Evolutionary conservation across 2,329 filamentous ascomycete species (phyloP), one percentile per base, ranked within the genome.

Genomic region (Dothiorella sarmentorum): DNA sequence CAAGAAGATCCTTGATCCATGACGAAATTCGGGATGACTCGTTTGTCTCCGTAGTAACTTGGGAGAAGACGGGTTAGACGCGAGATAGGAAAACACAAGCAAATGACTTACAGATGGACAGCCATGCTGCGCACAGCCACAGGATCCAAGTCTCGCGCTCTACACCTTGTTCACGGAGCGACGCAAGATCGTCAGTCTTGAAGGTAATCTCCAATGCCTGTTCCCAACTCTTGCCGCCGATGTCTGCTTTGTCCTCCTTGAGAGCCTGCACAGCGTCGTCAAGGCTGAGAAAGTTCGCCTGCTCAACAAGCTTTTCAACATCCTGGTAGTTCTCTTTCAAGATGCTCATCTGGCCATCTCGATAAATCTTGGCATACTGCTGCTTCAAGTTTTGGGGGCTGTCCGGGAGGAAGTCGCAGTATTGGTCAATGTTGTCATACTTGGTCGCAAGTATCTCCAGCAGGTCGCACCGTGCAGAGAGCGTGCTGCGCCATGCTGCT

Each of bases 351-450:
- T 76, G 74, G 18, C 70, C 63, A 33, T 68, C 64, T 9, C 74
- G 69, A 60, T 76, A 76, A 18, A 75, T 71, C 33, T 66, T 64
- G 0, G 73, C 72, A 35, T 69, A 65, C 15, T 61, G 58, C 63
- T 76, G 73, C 51, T 65, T 70, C 10, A 61, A 31, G 59, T 74
- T 75, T 35, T 51, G 33, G 7, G 71, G 71, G 35, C 62, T 45
- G 5, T 20, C 38, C 4, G 70, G 67, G 20, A 70, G 58, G 4
- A 33, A 43, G 7, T 49, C 27, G 26, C 42, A 26, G 20, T 40
- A 53, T 35, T 49, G 29, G n/a, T 44, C 56, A 37, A 64, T 63
- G 3, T 29, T 47, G 33, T 69, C 63, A 7, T 71, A 62, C 38
- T 69, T 73, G 15, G 63, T 61, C 35, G 68, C 64, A 35, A 75